Conservation (phyloP, 2,329 filamentous ascomycete species). For the Kalaharituber pfeilii region DNA sequence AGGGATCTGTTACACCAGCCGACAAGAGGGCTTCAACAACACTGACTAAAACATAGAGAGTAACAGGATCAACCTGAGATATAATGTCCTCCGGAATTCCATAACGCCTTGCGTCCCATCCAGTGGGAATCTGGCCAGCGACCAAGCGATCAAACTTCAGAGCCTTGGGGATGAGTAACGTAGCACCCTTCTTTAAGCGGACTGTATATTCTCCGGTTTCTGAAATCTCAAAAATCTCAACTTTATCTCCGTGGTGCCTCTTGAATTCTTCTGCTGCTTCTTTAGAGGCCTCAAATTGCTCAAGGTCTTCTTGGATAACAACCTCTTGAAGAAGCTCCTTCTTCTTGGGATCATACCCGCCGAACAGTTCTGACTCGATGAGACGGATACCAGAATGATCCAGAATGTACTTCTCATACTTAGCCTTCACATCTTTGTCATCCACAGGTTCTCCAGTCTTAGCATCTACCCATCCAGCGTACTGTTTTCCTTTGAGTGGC, state of each 20-base stretch:
- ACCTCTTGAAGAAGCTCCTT: constrained; percentile 97
- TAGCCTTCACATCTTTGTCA: constrained; percentile 92
- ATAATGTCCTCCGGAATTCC: constrained; percentile 97
- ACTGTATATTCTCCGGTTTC: constrained; percentile 91
- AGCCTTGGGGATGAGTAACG: constrained; percentile 89
- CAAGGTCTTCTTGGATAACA: constrained; percentile 89
- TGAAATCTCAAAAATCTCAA: constrained; percentile 87
- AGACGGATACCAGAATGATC: constrained; percentile 95
- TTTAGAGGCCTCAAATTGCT: constrained; percentile 92
- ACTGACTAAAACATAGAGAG: constrained; percentile 83
- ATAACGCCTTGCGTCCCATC: constrained; percentile 92
- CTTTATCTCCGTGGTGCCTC: constrained; percentile 92
- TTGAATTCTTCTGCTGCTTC: constrained; percentile 96
- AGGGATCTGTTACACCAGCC: constrained; percentile 92
- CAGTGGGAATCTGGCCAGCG: constrained; percentile 88
- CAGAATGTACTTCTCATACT: constrained; percentile 92
- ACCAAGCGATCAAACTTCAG: constrained; percentile 93
- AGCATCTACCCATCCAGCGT: constrained; percentile 89
- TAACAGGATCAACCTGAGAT: constrained; percentile 89
- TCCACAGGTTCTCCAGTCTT: constrained; percentile 92
- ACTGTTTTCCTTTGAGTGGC: constrained; percentile 83
- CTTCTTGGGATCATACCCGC: constrained; percentile 93
- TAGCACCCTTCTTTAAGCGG: constrained; percentile 86
- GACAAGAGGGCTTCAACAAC: constrained; percentile 81
- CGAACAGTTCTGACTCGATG: constrained; percentile 92